Evolutionary conservation across 306 rosid species (phyloP).

Genomic region (Mimosa bimucronata): DNA sequence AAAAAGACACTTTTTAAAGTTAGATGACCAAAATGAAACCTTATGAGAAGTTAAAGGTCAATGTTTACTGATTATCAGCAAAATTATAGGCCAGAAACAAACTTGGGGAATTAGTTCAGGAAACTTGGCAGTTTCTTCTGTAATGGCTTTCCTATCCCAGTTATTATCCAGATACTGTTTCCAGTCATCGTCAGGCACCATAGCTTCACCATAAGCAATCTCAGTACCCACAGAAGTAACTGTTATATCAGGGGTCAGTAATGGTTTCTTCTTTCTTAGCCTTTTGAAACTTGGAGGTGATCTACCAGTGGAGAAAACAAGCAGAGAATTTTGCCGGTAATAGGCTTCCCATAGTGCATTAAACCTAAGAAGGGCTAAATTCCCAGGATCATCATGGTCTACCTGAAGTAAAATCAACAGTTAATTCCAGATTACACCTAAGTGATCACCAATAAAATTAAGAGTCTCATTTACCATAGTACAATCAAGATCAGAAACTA

Average conservation of each 20-base stretch:
- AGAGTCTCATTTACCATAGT: slow-evolving; percentile 61
- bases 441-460: slow-evolving; percentile 12
- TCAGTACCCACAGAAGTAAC: slow-evolving; percentile 87
- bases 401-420: slow-evolving; percentile 54
- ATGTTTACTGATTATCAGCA: background rate
- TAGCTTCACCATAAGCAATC: slow-evolving; percentile 65
- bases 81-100: slow-evolving; percentile 19
- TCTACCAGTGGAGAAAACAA: slow-evolving; percentile 90
- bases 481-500: slow-evolving; percentile 86
- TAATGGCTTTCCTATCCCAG: slow-evolving; percentile 69
- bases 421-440: slow-evolving; percentile 12
- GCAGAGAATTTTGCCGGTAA: slow-evolving; percentile 77
- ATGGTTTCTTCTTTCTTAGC: slow-evolving; percentile 62
- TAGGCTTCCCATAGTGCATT: slow-evolving; percentile 84
- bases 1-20: no score
- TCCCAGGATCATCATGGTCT: slow-evolving; percentile 70
- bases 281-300: slow-evolving; percentile 59
- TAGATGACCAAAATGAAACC: no score
- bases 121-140: slow-evolving; percentile 72
- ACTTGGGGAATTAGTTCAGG: slow-evolving; percentile 78
- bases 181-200: slow-evolving; percentile 70
- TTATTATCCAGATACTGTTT: slow-evolving; percentile 52
- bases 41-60: no score
- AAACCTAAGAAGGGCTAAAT: slow-evolving; percentile 66
- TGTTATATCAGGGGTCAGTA: slow-evolving; percentile 78